Percentiles rank a stretch among this genome's conserved stretches.
phyloP scores from a whole-genome alignment of 2,329 filamentous ascomycete genomes.

The Tolypocladium ovalisporum region DNA sequence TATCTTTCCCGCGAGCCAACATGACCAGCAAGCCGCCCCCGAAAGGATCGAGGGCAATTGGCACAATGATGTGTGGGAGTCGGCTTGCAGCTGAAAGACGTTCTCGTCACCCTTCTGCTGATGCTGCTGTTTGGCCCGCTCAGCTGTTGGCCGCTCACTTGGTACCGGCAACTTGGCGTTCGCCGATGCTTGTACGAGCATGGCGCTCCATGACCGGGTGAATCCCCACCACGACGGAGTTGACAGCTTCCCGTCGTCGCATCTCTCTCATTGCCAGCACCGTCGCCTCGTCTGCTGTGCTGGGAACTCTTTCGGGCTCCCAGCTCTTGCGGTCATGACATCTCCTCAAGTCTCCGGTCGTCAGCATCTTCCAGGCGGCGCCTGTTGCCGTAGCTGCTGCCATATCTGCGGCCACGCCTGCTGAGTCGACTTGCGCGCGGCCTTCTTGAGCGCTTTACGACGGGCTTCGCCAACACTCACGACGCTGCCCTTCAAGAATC shows the following conservation, averaged over 20 bases:
- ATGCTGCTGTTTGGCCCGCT: neutral
- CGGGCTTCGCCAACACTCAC: neutral
- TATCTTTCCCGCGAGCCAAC: neutral
- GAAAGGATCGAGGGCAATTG: neutral
- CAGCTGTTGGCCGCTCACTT: neutral
- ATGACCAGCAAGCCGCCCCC: no score
- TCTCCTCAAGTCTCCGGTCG: neutral
- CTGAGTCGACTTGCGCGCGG: neutral
- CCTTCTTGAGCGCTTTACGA: neutral
- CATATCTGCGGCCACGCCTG: neutral
- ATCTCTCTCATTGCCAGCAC: neutral
- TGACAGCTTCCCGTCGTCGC: neutral
- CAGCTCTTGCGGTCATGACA: neutral
- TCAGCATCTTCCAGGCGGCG: neutral
- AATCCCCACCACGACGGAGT: neutral
- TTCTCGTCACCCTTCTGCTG: neutral
- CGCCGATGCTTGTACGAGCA: neutral
- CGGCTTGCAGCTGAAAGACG: neutral
- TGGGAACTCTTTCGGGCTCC: neutral
- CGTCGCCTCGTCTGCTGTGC: neutral
- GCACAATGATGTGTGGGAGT: neutral
- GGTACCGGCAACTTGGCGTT: conserved; percentile 1
- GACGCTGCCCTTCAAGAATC: neutral
- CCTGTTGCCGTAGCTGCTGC: neutral
- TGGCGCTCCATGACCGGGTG: neutral